Conservation (phyloP, 169 alveolate species). For the Condylostoma magnum region DNA sequence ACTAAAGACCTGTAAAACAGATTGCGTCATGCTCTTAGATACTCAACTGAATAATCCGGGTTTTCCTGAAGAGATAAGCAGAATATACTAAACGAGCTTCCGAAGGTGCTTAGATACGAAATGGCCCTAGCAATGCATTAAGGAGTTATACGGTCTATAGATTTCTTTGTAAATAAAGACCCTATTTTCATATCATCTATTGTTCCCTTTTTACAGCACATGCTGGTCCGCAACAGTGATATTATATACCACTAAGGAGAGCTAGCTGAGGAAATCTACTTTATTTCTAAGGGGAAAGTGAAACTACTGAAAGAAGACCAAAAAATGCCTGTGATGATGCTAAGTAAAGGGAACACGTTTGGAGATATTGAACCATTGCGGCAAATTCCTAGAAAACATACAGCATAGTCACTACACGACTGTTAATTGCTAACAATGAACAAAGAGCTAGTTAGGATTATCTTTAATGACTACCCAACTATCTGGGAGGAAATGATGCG, state of each 20-base stretch:
- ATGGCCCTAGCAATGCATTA: constrained; percentile 16
- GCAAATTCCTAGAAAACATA: not conserved
- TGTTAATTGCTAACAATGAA: constrained; percentile 22
- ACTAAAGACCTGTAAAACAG: not conserved
- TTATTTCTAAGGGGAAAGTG: constrained; percentile 45
- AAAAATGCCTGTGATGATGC: constrained; percentile 34
- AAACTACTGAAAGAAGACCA: constrained; percentile 41
- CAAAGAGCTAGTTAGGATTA: not conserved
- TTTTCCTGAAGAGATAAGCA: not conserved
- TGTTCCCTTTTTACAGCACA: constrained; percentile 42
- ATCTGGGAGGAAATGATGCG: not conserved
- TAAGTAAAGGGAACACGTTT: constrained; percentile 39
- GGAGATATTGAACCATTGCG: constrained; percentile 51
- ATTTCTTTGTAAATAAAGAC: constrained; percentile 5
- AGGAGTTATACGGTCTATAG: not conserved
- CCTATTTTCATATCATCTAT: not conserved
- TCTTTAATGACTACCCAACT: constrained; percentile 12
- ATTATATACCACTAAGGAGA: constrained; percentile 38
- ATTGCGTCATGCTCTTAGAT: not conserved
- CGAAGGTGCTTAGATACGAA: constrained; percentile 6
- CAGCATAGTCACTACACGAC: not conserved
- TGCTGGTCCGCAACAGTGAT: constrained; percentile 37
- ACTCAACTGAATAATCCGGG: not conserved
- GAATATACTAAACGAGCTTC: constrained; percentile 3
- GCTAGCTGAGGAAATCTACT: constrained; percentile 52